Conservation (phyloP, 2,329 filamentous ascomycete genomes). For the Lecanicillium sp. region DNA sequence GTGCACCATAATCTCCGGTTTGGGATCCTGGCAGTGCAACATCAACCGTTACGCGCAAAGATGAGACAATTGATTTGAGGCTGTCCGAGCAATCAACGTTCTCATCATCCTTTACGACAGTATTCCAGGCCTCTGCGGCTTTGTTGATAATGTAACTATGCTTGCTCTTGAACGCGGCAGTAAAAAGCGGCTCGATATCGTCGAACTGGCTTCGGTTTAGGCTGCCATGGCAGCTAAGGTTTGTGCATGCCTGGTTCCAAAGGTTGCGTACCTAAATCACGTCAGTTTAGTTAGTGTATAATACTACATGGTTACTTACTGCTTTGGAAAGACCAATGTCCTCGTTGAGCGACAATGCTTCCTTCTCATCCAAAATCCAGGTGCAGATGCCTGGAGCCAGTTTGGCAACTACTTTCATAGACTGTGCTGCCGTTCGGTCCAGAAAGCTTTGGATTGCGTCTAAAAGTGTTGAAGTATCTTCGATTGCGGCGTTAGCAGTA, state of each 20-base stretch:
- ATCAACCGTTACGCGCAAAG: slow-evolving; percentile 47
- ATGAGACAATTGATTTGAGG: slow-evolving; percentile 55
- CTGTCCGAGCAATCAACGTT: slow-evolving; percentile 55
- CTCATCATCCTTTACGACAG: slow-evolving; percentile 53
- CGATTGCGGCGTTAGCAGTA: slow-evolving; percentile 27
- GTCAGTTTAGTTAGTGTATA: slow-evolving; percentile 16
- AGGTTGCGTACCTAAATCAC: slow-evolving; percentile 34
- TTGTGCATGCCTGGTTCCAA: slow-evolving; percentile 41
- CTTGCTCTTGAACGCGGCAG: slow-evolving; percentile 50
- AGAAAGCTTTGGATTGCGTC: slow-evolving; percentile 46
- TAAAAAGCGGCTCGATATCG: slow-evolving; percentile 46
- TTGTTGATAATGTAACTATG: slow-evolving; percentile 46
- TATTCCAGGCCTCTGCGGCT: slow-evolving; percentile 57
- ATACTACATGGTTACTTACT: slow-evolving; percentile 30
- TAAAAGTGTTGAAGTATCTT: slow-evolving; percentile 39
- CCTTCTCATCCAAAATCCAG: slow-evolving; percentile 56
- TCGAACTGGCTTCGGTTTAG: slow-evolving; percentile 38
- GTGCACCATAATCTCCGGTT: slow-evolving; percentile 28
- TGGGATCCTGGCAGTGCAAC: slow-evolving; percentile 37
- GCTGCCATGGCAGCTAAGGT: slow-evolving; percentile 26
- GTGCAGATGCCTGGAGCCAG: slow-evolving; percentile 53
- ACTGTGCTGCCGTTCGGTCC: slow-evolving; percentile 6
- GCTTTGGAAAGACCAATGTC: slow-evolving; percentile 31
- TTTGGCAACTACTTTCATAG: slow-evolving; percentile 41
- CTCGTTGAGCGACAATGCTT: slow-evolving; percentile 32